phyloP scores from a whole-genome alignment of 306 rosid species.

The Vicia faba region DNA sequence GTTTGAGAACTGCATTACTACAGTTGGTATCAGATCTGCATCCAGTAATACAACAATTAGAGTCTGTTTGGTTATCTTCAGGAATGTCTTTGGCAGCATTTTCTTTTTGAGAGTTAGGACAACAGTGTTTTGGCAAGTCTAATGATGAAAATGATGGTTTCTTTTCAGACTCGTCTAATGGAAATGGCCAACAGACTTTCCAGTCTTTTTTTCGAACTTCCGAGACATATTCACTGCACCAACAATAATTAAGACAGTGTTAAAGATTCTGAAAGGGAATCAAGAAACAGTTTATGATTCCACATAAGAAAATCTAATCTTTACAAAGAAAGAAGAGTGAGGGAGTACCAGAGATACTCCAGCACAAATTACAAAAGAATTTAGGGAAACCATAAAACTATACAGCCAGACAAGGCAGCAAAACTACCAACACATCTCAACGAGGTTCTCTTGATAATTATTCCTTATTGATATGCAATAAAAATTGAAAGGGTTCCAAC shows the following conservation, averaged over 20 bases:
- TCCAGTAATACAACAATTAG: conserved; percentile 33
- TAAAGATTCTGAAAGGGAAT: conserved; percentile 31
- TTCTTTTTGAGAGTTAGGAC: conserved; percentile 54
- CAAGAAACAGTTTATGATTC: conserved; percentile 33
- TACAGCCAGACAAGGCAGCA: neutral
- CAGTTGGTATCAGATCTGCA: conserved; percentile 44
- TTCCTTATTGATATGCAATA: conserved; percentile 26
- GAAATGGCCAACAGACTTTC: conserved; percentile 88
- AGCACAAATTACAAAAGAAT: too few species aligned
- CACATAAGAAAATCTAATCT: too few species aligned
- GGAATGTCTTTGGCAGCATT: conserved; percentile 42
- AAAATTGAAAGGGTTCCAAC: conserved; percentile 18
- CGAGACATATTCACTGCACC: conserved; percentile 84
- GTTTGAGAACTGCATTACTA: conserved; percentile 39
- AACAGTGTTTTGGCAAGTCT: conserved; percentile 58
- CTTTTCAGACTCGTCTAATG: conserved; percentile 54
- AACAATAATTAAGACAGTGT: conserved; percentile 36
- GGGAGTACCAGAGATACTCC: too few species aligned
- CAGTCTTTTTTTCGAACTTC: conserved; percentile 75
- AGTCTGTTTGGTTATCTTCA: conserved; percentile 37
- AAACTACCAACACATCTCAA: neutral
- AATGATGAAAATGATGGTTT: conserved; percentile 58
- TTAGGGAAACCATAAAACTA: neutral
- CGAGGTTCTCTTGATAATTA: conserved; percentile 17
- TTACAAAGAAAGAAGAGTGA: too few species aligned